These are phyloP conservation scores for Hansenula lynferdii DNA, from an alignment of 1,139 yeast genomes.

Conservation along the genomic window DNA sequence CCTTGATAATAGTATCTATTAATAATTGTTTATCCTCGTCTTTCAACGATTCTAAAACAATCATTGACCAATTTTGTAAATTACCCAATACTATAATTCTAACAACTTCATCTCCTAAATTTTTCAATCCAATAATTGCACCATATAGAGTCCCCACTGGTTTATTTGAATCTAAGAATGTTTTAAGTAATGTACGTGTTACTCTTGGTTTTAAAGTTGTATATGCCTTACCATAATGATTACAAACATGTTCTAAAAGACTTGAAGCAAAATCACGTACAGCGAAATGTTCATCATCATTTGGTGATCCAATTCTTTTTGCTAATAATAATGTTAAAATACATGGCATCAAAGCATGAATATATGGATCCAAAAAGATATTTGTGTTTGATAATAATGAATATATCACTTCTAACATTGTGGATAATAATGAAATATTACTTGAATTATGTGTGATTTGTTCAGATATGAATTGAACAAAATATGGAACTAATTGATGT, in stretches of 20 bases:
- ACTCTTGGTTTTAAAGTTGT: slow-evolving; percentile 91
- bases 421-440: slow-evolving; percentile 66
- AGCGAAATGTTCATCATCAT: slow-evolving; percentile 35
- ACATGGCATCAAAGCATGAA: slow-evolving; percentile 95
- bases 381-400: slow-evolving; percentile 83
- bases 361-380: slow-evolving; percentile 90
- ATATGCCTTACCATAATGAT: slow-evolving; percentile 79
- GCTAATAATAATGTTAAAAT: slow-evolving; percentile 85
- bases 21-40: slow-evolving; percentile 41
- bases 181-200: slow-evolving; percentile 86
- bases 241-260: slow-evolving; percentile 69
- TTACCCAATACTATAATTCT: slow-evolving; percentile 84
- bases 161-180: slow-evolving; percentile 70
- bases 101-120: slow-evolving; percentile 84
- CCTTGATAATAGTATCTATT: slow-evolving; percentile 47
- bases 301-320: slow-evolving; percentile 70
- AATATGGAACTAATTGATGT: slow-evolving; percentile 94
- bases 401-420: slow-evolving; percentile 86
- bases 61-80: slow-evolving; percentile 69
- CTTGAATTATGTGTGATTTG: slow-evolving; percentile 87
- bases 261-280: slow-evolving; percentile 89
- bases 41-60: slow-evolving; percentile 37
- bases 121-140: slow-evolving; percentile 77
- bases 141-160: slow-evolving; percentile 93
- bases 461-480: slow-evolving; percentile 94